phyloP scores from a whole-genome alignment of 257 asterid species.

The Echites panduratus region DNA sequence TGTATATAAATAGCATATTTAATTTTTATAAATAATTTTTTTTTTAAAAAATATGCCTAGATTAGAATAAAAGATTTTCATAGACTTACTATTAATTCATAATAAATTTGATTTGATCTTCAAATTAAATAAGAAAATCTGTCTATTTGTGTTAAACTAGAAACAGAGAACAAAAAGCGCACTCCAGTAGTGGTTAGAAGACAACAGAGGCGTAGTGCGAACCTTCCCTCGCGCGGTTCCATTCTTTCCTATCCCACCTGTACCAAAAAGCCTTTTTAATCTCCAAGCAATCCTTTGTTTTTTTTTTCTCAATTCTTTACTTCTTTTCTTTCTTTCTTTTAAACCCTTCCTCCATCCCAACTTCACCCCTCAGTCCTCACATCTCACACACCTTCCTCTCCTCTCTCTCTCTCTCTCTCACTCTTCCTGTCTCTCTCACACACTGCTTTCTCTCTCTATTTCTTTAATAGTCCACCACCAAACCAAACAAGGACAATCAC shows the following conservation, averaged over 20 bases:
- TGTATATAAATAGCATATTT: too few relatives aligned
- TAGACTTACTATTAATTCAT: too few relatives aligned
- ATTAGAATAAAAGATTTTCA: too few relatives aligned
- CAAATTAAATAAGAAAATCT: too few relatives aligned
- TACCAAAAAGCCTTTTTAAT: conserved; percentile 17
- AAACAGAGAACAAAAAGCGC: too few relatives aligned
- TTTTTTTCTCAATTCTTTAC: neutral
- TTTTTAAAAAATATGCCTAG: too few relatives aligned
- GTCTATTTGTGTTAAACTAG: too few relatives aligned
- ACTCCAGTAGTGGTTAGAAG: neutral
- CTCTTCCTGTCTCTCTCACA: neutral
- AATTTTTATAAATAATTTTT: too few relatives aligned
- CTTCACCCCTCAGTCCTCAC: neutral
- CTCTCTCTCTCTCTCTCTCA: neutral
- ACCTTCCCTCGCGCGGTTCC: conserved; percentile 5
- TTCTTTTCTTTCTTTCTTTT: neutral
- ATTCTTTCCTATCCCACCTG: conserved; percentile 8
- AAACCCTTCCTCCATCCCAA: neutral
- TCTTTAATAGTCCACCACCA: conserved; percentile 38
- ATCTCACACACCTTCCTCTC: neutral
- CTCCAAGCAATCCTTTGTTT: conserved; percentile 10
- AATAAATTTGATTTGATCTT: too few relatives aligned
- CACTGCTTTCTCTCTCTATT: conserved; percentile 7
- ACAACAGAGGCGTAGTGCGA: neutral
- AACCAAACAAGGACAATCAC: conserved; percentile 48